A percentile compares a stretch with the other conserved stretches of the same genome.
phyloP scores from a whole-genome alignment of 1,284 basidiomycete species.

The Ganoderma resinaceum region DNA sequence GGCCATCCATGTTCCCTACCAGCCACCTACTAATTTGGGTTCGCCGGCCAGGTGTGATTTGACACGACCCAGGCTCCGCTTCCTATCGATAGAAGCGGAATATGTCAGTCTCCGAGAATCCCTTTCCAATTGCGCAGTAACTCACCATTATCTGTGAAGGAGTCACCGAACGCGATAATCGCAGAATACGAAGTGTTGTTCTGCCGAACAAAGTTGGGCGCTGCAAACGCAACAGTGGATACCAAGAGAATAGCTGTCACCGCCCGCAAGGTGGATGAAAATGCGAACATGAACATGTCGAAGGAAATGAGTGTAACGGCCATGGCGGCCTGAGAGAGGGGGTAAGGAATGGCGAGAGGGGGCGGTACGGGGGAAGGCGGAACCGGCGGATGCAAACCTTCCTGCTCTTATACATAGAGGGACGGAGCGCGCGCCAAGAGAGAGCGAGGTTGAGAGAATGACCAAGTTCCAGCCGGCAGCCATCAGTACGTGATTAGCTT shows the following conservation, averaged over 20 bases:
- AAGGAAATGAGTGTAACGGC: background rate
- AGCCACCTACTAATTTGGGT: slow-evolving; percentile 8
- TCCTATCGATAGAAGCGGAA: background rate
- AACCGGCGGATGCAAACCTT: background rate
- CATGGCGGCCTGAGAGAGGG: background rate
- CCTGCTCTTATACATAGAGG: background rate
- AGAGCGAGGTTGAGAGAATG: background rate
- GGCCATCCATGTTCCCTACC: background rate
- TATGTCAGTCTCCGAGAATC: background rate
- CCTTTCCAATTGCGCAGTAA: background rate
- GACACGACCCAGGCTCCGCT: slow-evolving; percentile 14
- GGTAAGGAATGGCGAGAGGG: background rate
- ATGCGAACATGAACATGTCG: background rate
- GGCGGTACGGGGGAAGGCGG: background rate
- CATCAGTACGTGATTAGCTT: background rate
- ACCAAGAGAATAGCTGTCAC: background rate
- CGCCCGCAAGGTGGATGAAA: background rate
- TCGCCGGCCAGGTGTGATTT: slow-evolving; percentile 17
- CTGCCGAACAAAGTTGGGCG: background rate
- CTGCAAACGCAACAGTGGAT: background rate
- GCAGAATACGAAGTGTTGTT: slow-evolving; percentile 6
- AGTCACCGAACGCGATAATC: slow-evolving; percentile 15
- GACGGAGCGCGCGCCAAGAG: background rate
- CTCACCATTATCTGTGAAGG: slow-evolving; percentile 16
- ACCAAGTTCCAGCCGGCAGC: background rate